phyloP scores from a whole-genome alignment of 495 filamentous ascomycete genomes.

The Massariosphaeria phaeospora region DNA sequence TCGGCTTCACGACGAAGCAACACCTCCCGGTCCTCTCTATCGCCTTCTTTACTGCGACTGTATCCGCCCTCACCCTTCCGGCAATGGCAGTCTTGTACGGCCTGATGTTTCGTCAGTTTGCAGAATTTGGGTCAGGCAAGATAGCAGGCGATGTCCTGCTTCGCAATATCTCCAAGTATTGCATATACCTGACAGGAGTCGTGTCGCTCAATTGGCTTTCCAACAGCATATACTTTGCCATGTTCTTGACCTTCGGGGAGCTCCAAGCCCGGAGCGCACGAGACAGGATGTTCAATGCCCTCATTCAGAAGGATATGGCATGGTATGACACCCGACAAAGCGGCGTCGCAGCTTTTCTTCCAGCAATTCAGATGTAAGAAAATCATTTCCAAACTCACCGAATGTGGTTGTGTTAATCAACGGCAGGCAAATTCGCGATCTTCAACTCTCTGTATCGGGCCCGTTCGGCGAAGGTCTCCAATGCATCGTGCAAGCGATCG shows the following conservation, averaged over 20 bases:
- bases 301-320: slow-evolving; percentile 66
- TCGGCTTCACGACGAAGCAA: slow-evolving; percentile 62
- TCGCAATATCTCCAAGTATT: slow-evolving; percentile 53
- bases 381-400: not conserved
- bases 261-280: slow-evolving; percentile 66
- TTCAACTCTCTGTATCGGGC: slow-evolving; percentile 74
- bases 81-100: slow-evolving; percentile 68
- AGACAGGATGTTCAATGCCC: slow-evolving; percentile 56
- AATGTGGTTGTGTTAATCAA: not conserved
- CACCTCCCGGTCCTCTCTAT: slow-evolving; percentile 53
- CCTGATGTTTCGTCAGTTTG: slow-evolving; percentile 66
- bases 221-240: slow-evolving; percentile 57
- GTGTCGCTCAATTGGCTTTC: slow-evolving; percentile 61
- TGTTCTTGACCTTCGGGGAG: slow-evolving; percentile 76
- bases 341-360: slow-evolving; percentile 67
- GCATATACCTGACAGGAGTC: slow-evolving; percentile 54
- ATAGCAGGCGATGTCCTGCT: slow-evolving; percentile 50
- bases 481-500: slow-evolving; percentile 55
- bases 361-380: slow-evolving; percentile 67
- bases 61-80: slow-evolving; percentile 60
- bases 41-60: slow-evolving; percentile 53
- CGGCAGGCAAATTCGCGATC: slow-evolving; percentile 69
- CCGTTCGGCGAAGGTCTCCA: slow-evolving; percentile 66
- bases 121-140: slow-evolving; percentile 56
- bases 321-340: slow-evolving; percentile 77